phyloP scores from a whole-genome alignment of 2,329 filamentous ascomycete genomes.

The Zalaria sp. region DNA sequence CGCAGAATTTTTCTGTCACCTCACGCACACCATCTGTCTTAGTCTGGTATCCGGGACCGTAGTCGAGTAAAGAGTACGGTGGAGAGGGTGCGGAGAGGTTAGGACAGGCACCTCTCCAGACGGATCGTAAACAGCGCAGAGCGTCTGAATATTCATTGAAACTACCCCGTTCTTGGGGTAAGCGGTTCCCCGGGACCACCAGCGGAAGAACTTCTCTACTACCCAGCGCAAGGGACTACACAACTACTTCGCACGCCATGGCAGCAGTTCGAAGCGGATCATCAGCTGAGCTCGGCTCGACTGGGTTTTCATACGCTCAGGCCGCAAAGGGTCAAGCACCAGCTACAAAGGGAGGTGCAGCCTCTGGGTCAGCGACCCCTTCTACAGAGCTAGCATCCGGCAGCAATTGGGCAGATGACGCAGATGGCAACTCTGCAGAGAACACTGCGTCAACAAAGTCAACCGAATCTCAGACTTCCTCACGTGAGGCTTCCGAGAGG shows the following conservation, averaged over 20 bases:
- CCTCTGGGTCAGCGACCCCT: conserved; percentile 27
- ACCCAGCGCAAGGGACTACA: background rate
- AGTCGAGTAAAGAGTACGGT: background rate
- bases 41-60: too few relatives aligned
- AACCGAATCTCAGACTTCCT: conserved; percentile 17
- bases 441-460: conserved; percentile 18
- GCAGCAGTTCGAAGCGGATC: too few relatives aligned
- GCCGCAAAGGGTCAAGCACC: conserved; percentile 69
- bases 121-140: conserved; percentile 2
- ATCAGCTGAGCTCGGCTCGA: too few relatives aligned
- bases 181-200: background rate
- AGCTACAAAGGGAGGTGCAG: conserved; percentile 27
- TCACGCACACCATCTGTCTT: too few relatives aligned
- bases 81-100: conserved; percentile 5
- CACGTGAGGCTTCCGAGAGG: conserved; percentile 9
- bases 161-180: background rate
- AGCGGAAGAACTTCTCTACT: background rate
- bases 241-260: background rate
- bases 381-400: conserved; percentile 22
- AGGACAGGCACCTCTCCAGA: conserved; percentile 4
- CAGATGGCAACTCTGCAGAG: conserved; percentile 22
- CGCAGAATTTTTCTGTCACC: too few relatives aligned
- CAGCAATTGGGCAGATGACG: conserved; percentile 33
- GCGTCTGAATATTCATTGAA: conserved; percentile 4
- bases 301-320: conserved; percentile 79